Conservation (phyloP, 225 moss, liverwort and hornwort species). For the Straminergon stramineum region DNA sequence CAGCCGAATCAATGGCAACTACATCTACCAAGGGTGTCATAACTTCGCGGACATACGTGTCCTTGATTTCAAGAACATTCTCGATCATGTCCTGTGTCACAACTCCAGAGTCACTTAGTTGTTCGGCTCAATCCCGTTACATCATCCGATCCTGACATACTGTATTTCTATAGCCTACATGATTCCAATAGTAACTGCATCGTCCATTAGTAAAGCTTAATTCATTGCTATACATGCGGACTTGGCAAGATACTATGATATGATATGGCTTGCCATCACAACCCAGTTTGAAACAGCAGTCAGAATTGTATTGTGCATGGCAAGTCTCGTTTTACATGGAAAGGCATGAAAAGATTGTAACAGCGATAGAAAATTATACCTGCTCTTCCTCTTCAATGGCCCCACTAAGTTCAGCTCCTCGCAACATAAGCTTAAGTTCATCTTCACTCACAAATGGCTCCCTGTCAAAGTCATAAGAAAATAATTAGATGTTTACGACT, state of each 20-base stretch:
- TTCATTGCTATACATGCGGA: neutral
- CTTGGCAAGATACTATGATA: neutral
- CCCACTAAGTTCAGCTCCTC: conserved; percentile 98
- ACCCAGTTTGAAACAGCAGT: neutral
- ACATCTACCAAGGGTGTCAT: conserved; percentile 98
- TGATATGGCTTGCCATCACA: neutral
- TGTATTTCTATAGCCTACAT: neutral
- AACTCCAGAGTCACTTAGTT: neutral
- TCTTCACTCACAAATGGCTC: conserved; percentile 97
- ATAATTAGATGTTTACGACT: neutral
- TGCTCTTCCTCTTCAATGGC: conserved; percentile 99
- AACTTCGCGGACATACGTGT: conserved; percentile 96
- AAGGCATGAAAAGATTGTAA: neutral
- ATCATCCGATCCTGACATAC: neutral
- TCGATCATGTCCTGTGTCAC: conserved; percentile 92
- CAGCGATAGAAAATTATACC: conserved; percentile 12
- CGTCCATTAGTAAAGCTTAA: neutral
- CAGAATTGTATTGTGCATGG: neutral
- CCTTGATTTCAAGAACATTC: conserved; percentile 98
- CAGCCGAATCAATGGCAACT: conserved; percentile 86
- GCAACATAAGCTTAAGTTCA: conserved; percentile 94
- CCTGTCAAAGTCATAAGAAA: conserved; percentile 10
- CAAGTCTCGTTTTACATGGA: neutral
- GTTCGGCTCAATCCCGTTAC: neutral
- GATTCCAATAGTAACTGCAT: neutral